Evolutionary conservation across 1,139 yeast species (phyloP), one percentile per base, ranked within the genome.

Genomic region (Diutina ranongensis): DNA sequence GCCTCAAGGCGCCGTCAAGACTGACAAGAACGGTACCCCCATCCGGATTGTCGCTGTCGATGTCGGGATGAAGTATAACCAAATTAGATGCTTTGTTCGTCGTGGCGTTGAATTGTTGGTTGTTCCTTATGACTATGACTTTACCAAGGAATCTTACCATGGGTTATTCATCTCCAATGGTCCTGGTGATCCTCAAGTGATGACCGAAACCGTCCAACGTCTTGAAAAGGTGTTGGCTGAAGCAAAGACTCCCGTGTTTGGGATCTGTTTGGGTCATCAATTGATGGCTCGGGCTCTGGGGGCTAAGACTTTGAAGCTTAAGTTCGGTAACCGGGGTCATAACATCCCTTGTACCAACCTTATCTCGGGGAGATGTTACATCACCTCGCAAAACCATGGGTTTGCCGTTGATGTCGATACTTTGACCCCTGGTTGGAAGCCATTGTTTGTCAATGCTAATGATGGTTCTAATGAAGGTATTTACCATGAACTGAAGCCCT

Each of bases 281-380:
- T 78, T 94, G 61, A 70, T 94, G 62, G 96, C 98, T 44, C 78
- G 95, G 67, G 97, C 99, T 47, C 68, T 92, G 49, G 99, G 98
- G 60, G 97, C 97, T 48, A 72, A 83, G 19, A 92, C 99, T 48
- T 58, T 78, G 60, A 94, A 94, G 68, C 72, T 94, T 71, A 89
- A 89, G 71, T 94, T 87, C 59, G 99, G 99, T 82, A 94, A 94
- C 76, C 89, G 99, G 76, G 99, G 97, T 61, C 99, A 94, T 72
- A 94, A 94, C 65, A 94, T 94, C 56, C 99, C 99, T 53, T 89
- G 96, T 72, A 87, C 97, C 49, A 86, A 95, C 47, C 74, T 92
- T 51, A 77, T 88, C 54, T 83, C 88, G 51, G 98, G 98, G 47
- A 80, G 95, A 65, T 94, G 99, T 76, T 89, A 94, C 73, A 94